Evolutionary conservation across 441 rosid genomes (phyloP), one percentile per base, ranked within the genome.

Genomic region (Adansonia grandidieri): DNA sequence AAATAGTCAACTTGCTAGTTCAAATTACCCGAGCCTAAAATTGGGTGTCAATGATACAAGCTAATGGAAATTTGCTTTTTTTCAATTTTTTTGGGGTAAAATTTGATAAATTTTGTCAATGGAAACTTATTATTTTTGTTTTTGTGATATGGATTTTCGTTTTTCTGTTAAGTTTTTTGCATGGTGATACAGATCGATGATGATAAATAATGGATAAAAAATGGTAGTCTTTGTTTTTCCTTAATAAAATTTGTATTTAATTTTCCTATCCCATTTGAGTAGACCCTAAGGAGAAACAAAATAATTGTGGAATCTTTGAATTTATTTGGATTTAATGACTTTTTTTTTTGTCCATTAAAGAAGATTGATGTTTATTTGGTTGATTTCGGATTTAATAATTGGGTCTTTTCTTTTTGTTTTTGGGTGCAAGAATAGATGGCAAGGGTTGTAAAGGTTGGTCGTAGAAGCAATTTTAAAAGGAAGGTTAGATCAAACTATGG

Each of bases 361-460:
- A 22, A 70, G 73, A 71, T 77, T 58, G 79, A 48, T 72, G 68
- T 66, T 14, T 78, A 45, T 57, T 73, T 73, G 74, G 76, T 71
- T 10, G 71, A 79, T 68, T 63, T 69, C 51, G 80, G 74, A 67
- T 80, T 85, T 28, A 72, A 85, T 65, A 64, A 47, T 77, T 77
- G 84, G 80, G 70, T 50, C 42, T 75, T 79, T 79, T 11, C 40
- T 77, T 70, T 70, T 76, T 56, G 57, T 81, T 80, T 63, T 74
- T 63, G 73, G 78, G 80, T 74, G 84, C 74, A 56, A 80, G 80
- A 80, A 75, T 80, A 87, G 89, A 96, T 96, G 99, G 99, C 92
- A 71, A 92, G 87, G 87, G 94, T 88, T 80, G 93, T 90, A 84
- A 86, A 85, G 86, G 88, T 74, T 78, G 75, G 82, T 78, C 78